These are phyloP conservation scores for Berberis vulgaris DNA, from an alignment of 164 flowering plant species.

Conservation along the genomic window DNA sequence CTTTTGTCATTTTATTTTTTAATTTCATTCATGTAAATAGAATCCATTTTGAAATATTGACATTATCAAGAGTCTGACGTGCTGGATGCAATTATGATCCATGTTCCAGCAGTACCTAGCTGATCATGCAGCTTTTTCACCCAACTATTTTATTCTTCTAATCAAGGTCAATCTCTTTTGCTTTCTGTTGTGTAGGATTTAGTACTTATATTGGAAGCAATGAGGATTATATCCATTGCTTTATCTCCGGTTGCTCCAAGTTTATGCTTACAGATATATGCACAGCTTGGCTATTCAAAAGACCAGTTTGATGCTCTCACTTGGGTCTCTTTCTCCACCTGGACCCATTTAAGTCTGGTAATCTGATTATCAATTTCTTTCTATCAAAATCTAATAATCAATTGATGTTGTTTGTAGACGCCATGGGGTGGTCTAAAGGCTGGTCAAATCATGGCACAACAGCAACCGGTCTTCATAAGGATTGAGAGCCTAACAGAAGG, in stretches of 20 bases:
- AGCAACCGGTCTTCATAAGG: constrained; percentile 78
- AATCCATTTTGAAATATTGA: not conserved
- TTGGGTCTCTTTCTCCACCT: constrained; percentile 61
- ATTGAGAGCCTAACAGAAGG: constrained; percentile 41
- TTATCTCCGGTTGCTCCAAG: constrained; percentile 75
- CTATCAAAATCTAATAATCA: not conserved
- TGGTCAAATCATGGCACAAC: constrained; percentile 79
- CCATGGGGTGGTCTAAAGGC: constrained; percentile 90
- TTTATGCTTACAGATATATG: constrained; percentile 59
- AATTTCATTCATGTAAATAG: not conserved
- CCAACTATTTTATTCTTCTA: not conserved
- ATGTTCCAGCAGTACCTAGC: not conserved
- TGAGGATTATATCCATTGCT: constrained; percentile 80
- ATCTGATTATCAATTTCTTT: not conserved
- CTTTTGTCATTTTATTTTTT: not conserved
- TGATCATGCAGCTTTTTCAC: not conserved
- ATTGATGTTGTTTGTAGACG: constrained; percentile 37
- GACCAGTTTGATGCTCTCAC: constrained; percentile 52
- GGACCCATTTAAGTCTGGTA: not conserved
- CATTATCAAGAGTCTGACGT: too few relatives aligned
- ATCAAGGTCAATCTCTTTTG: not conserved
- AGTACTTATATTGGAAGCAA: constrained; percentile 76
- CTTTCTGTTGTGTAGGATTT: constrained; percentile 48
- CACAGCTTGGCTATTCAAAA: constrained; percentile 77
- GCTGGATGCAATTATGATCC: too few relatives aligned